These are phyloP conservation scores for Melastoma malabathricum DNA, from an alignment of 345 rosid species.

Conservation along the genomic window DNA sequence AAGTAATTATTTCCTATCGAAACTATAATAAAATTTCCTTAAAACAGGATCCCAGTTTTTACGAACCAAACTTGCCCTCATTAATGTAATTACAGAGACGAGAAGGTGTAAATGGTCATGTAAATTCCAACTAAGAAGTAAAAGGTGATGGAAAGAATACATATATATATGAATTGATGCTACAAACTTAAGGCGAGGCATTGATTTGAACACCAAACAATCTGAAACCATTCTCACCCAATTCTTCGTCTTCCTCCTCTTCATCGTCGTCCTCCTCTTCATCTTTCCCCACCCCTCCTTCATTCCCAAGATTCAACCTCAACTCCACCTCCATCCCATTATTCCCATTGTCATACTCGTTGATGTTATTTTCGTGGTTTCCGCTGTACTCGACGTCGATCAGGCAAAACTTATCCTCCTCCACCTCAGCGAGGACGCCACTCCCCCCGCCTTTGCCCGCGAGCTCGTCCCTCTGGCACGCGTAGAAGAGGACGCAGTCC, in stretches of 20 bases:
- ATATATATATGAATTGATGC: too few species aligned
- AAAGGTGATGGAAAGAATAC: too few species aligned
- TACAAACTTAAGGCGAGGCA: background rate
- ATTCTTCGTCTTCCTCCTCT: conserved; percentile 9
- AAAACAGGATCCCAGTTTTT: too few species aligned
- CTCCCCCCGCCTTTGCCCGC: background rate
- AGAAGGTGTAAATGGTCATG: too few species aligned
- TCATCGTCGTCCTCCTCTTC: conserved; percentile 4
- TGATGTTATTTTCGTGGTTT: background rate
- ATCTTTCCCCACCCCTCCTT: background rate
- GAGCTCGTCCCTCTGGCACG: conserved; percentile 13
- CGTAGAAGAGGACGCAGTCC: conserved; percentile 37
- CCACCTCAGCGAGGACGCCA: background rate
- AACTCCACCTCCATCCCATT: background rate
- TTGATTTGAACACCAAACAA: conserved; percentile 14
- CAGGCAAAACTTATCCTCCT: background rate
- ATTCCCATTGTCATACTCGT: background rate
- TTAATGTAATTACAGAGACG: too few species aligned
- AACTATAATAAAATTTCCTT: too few species aligned
- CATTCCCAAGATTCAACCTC: conserved; percentile 1
- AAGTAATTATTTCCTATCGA: too few species aligned
- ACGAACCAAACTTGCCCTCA: too few species aligned
- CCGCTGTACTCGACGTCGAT: conserved; percentile 8
- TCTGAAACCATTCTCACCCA: conserved; percentile 8
- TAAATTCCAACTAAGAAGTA: too few species aligned